Evolutionary conservation across 495 filamentous ascomycete species (phyloP), one percentile per base, ranked within the genome.

Genomic region (Glonium stellatum): DNA sequence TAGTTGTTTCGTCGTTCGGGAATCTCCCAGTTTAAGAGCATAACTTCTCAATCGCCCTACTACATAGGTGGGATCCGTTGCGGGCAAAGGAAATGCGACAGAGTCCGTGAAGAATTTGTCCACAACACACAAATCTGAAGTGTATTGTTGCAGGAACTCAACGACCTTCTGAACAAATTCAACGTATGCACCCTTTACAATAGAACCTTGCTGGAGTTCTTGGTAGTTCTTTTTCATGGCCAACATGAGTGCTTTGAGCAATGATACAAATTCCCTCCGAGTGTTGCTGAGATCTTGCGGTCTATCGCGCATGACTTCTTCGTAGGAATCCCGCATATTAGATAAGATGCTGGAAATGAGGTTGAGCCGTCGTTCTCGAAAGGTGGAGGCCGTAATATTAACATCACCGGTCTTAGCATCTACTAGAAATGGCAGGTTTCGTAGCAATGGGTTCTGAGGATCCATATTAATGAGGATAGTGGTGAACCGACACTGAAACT

Each of bases 71-170:
- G 87, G 86, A 61, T 89, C 86, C 0, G 70, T 75, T 19, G 77
- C 76, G 15, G 86, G 86, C 34, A 88, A 71, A 5, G 86, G 86
- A 69, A 89, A 89, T 0, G 79, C 71, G 23, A 76, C 68, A 9
- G 83, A 80, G 58, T 89, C 80, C 1, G 80, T 87, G 73, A 89
- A 89, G 76, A 85, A 89, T 2, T 70, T 67, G 59, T 87, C 82
- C 48, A 89, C 78, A 0, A 76, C 74, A 61, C 78, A 79, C 25
- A 89, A 84, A 50, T 84, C 79, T 46, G 78, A 73, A 10, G 81
- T 82, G 60, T 88, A 78, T 63, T 89, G 84, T 64, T 88, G 83
- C 23, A 89, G 67, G 60, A 81, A 80, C 54, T 80, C 76, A 12
- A 89, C 78, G 13, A 89, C 73, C 6, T 72, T 68, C 42, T 89